Percentiles rank a stretch among this genome's conserved stretches.
Conservation (phyloP, 148 eudicot genomes). For the Cornus kousa region DNA sequence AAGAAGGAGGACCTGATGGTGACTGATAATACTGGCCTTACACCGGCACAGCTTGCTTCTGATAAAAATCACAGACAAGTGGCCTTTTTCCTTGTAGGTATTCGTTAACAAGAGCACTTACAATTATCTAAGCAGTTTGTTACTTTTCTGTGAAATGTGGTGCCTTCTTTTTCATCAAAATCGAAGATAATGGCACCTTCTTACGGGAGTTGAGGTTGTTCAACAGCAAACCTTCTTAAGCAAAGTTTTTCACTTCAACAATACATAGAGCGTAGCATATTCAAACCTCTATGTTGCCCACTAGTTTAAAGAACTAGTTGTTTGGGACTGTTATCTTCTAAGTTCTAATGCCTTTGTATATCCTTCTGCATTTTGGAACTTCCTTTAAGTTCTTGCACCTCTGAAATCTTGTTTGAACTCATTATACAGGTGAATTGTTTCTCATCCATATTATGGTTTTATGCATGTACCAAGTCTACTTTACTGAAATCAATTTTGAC, state of each 20-base stretch:
- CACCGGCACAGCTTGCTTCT: conserved; percentile 96
- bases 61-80: conserved; percentile 99
- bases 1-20: conserved; percentile 88
- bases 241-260: conserved; percentile 4
- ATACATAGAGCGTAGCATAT: too few species aligned
- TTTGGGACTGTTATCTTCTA: neutral
- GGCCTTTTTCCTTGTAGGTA: conserved; percentile 99
- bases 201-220: neutral
- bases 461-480: neutral
- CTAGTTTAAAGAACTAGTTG: neutral
- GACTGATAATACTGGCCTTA: conserved; percentile 89
- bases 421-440: neutral
- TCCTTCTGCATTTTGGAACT: neutral
- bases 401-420: neutral
- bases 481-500: neutral
- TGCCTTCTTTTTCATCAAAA: neutral
- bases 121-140: neutral
- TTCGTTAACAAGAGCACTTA: conserved; percentile 15
- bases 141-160: neutral
- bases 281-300: too few species aligned
- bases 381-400: neutral
- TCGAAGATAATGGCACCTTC: neutral
- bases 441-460: neutral
- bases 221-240: neutral
- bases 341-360: neutral